Conservation (phyloP, 1,139 yeast species). For the Suhomyces bokatorum region DNA sequence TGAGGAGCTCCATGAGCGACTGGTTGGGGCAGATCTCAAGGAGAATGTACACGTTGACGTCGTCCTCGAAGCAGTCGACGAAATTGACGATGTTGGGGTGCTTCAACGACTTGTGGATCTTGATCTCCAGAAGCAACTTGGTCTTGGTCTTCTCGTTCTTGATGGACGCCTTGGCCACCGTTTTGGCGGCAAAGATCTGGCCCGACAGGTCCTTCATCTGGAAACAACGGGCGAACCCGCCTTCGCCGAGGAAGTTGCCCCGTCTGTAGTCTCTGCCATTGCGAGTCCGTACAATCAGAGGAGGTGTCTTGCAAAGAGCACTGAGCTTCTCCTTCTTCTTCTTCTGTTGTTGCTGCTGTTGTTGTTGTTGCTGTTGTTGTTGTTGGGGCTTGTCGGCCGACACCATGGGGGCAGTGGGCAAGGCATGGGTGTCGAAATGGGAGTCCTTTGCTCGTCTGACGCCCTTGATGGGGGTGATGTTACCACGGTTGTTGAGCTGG, state of each 20-base stretch:
- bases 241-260: constrained; percentile 92
- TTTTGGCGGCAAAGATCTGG: constrained; percentile 90
- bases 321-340: constrained; percentile 87
- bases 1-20: constrained; percentile 87
- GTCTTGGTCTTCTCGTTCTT: constrained; percentile 89
- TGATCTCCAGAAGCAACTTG: constrained; percentile 87
- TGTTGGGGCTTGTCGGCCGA: constrained; percentile 20
- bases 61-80: constrained; percentile 94
- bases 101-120: constrained; percentile 86
- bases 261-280: constrained; percentile 87
- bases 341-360: too few relatives aligned
- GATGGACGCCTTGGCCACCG: constrained; percentile 94
- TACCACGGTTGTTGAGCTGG: constrained; percentile 42
- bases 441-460: constrained; percentile 34
- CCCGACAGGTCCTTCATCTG: constrained; percentile 93
- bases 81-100: constrained; percentile 92
- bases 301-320: constrained; percentile 91
- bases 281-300: constrained; percentile 84
- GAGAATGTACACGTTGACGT: constrained; percentile 85
- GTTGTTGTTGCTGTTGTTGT: too few relatives aligned
- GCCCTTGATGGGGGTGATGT: constrained; percentile 45
- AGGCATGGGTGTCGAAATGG: constrained; percentile 20
- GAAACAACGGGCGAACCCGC: constrained; percentile 98
- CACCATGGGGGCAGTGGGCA: constrained; percentile 13
- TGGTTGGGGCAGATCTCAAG: constrained; percentile 94